Base-by-base conservation (phyloP, 228 moss, liverwort and hornwort genomes). In the Sphagnum fallax region DNA sequence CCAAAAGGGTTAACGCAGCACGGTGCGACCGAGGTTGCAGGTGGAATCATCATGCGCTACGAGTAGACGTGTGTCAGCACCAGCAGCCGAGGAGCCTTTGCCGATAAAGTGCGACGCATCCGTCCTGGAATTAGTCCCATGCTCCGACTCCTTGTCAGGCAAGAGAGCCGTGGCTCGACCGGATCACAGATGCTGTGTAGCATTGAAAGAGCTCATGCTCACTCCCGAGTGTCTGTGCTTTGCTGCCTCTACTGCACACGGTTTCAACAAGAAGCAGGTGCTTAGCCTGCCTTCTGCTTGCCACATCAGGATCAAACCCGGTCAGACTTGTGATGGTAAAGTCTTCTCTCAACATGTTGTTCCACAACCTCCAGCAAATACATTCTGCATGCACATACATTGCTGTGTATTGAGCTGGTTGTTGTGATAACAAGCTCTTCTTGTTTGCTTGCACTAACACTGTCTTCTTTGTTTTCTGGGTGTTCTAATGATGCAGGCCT, bases 191-290 rank as follows among this genome's bases (percentile, higher is more conserved):
- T 84, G 84, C 50, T 83, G 83, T 49, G 70, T 80, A 73, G 83
- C 73, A 6, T 52, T 83, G 68, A 75, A 77, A 32, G 78, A 78
- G 70, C 74, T 78, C 4, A 73, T 81, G 12, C 73, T 81, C 49
- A 66, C 76, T 4, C 81, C 80, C 4, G 73, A 84, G 60, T 80
- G 80, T 59, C 63, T 80, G 47, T 84, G 80, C 59, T 78, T 77
- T 15, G 75, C 78, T 52, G 80, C 83, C 48, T 76, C 64, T 47
- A 83, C 77, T 10, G 67, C 80, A 9, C 73, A 80, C 63, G 78
- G 77, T 0, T 81, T 76, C 15, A 71, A 81, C 13, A 76, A 78
- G 70, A 76, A 72, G 63, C 69, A 84, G 10, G 78, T 79, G 53
- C 70, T 79, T 2, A 76, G 74, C 53, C 76, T 79, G 63, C 79